Base-by-base conservation (phyloP, 352 stramenopile genomes). In the Phytophthora palmivora region DNA sequence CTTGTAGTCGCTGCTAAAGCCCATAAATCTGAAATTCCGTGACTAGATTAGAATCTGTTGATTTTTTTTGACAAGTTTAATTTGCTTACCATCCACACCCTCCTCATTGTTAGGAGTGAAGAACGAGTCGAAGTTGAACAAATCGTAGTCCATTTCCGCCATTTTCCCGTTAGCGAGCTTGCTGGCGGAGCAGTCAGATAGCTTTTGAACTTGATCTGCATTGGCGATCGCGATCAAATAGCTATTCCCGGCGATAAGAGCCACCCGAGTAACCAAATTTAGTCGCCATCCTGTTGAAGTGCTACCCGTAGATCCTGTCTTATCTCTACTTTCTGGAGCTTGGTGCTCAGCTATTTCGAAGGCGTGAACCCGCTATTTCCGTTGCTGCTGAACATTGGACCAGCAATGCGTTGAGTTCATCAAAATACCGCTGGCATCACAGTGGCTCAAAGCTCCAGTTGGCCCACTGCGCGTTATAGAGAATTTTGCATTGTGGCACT, bases 71-170 rank as follows among this genome's bases (percentile, higher is more conserved):
- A 4, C 19, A 2, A 34, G 10, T 34, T 9, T 34, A 32, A 11
- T 34, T 39, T 3, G 9, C 28, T 60, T 65, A 77, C 72, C 63
- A 16, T 67, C 45, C 18, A 66, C 60, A 6, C 58, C 58, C 2
- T 81, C 72, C 16, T 78, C 68, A 24, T 74, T 70, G 58, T 67
- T 63, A 2, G 60, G 37, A 33, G 45, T 14, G 51, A 78, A 78
- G 48, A 81, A 76, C 10, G 59, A 34, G 51, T 81, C 60, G 15
- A 81, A 76, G 46, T 69, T 74, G 36, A 76, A 42, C 44, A 81
- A 36, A 12, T 76, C 72, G 9, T 50, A 63, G 50, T 78, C 69
- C 51, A 71, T 64, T 48, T 81, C 68, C 33, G 73, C 68, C 68
- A 75, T 76, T 26, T 38, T 52, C 24, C 42, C 56, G 32, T 33